Evolutionary conservation across 1,284 basidiomycete species (phyloP), one percentile per base, ranked within the genome.

Genomic region (Mycena citricolor): DNA sequence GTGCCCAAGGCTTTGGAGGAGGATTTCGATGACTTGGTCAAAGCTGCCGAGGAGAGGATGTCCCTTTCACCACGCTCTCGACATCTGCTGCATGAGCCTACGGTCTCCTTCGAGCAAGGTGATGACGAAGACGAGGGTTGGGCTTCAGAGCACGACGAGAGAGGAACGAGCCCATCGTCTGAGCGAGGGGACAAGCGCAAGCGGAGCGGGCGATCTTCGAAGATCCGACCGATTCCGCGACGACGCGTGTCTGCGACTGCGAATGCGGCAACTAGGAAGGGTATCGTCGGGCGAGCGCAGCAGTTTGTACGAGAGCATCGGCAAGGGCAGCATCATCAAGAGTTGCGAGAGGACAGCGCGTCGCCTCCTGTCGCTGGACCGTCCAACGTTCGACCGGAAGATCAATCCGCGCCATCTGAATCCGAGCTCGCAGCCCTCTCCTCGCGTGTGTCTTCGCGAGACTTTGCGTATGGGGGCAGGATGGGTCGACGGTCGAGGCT

Each of bases 91-190:
- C 38, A 25, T 39, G 24, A 16, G 25, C 11, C n/a, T 19, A 41
- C 29, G 26, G 28, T 12, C 13, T 29, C n/a, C 23, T 39, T 37
- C 12, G 20, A 35, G 23, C 24, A 28, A 4, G 51, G 45, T 16
- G 57, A 54, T 4, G 57, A 56, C 11, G 61, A 61, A 10, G 64
- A 66, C 1, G 64, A 60, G 22, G 62, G 55, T 7, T 64, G 63
- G 63, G 57, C 44, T 32, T 63, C 57, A 13, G 61, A 61, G 29
- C 42, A 28, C 22, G 54, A 46, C 16, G 42, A 16, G 22, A 36
- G 31, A 20, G 25, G 36, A 7, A 20, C 34, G 16, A 40, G 40
- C 32, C 44, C 26, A 35, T 34, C 42, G n/a, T 39, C 37, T 5
- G 29, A 34, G 10, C 34, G 38, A n/a, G 42, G 38, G 35, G 48